A percentile compares a stretch with the other conserved stretches of the same genome.
These are phyloP conservation scores for Vinca major DNA, from an alignment of 305 asterid genomes.

Conservation along the genomic window DNA sequence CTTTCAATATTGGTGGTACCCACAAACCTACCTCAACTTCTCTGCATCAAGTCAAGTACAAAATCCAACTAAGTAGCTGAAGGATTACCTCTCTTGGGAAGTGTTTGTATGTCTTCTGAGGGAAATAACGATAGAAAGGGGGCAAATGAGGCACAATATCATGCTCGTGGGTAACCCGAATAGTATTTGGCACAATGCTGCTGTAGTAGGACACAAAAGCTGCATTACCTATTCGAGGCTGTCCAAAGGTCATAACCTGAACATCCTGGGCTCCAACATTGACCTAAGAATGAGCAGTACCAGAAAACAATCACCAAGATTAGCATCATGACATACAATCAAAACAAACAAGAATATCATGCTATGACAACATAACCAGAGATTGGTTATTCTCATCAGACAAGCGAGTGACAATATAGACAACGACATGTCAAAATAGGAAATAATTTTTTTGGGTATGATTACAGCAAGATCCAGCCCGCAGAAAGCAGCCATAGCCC, in stretches of 20 bases:
- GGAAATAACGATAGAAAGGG: conserved; percentile 60
- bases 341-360: neutral
- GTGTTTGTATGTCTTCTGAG: conserved; percentile 76
- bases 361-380: no score
- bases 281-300: conserved; percentile 41
- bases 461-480: conserved; percentile 84
- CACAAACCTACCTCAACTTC: neutral
- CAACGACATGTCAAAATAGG: no score
- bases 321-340: neutral
- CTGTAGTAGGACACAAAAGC: conserved; percentile 67
- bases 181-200: conserved; percentile 57
- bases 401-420: no score
- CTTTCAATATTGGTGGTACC: neutral
- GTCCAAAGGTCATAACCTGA: conserved; percentile 90
- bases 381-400: no score
- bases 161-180: conserved; percentile 73
- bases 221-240: conserved; percentile 93
- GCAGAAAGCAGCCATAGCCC: conserved; percentile 93
- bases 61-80: neutral
- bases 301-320: neutral
- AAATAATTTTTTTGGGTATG: neutral
- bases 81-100: conserved; percentile 82
- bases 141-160: conserved; percentile 99
- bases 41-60: neutral
- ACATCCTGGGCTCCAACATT: conserved; percentile 49